Percentiles rank a stretch among this genome's conserved stretches.
phyloP scores from a whole-genome alignment of 1,284 basidiomycete species.

The Pisolithus thermaeus region DNA sequence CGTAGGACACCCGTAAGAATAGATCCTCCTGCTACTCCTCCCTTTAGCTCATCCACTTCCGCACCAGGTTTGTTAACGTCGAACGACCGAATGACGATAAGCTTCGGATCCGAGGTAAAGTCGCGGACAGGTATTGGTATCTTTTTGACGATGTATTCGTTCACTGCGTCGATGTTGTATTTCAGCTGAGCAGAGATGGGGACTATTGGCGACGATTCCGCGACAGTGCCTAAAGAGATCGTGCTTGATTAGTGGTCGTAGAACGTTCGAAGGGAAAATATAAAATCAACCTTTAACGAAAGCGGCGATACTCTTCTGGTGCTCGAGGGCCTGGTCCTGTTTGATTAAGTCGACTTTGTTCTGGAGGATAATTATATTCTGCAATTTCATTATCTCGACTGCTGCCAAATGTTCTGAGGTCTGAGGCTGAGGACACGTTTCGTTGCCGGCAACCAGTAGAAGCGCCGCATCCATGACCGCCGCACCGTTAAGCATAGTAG shows the following conservation, averaged over 20 bases:
- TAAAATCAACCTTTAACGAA: constrained; percentile 80
- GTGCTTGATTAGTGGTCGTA: background rate
- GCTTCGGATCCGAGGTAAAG: constrained; percentile 85
- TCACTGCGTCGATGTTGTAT: constrained; percentile 99
- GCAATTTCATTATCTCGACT: constrained; percentile 98
- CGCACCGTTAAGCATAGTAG: constrained; percentile 99
- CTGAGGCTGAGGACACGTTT: constrained; percentile 98
- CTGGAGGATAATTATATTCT: constrained; percentile 97
- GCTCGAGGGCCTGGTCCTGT: constrained; percentile 86
- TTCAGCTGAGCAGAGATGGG: constrained; percentile 98
- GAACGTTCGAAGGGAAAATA: background rate
- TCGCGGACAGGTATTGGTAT: constrained; percentile 94
- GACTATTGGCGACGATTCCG: constrained; percentile 94
- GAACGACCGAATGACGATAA: constrained; percentile 99
- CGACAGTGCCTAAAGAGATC: constrained; percentile 74
- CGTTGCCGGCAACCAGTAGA: constrained; percentile 93
- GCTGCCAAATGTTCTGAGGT: constrained; percentile 98
- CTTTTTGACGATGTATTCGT: constrained; percentile 96
- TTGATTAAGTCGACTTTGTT: constrained; percentile 97
- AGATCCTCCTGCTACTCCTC: constrained; percentile 96
- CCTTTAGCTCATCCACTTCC: constrained; percentile 95
- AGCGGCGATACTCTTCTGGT: constrained; percentile 87
- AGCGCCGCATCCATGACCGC: constrained; percentile 99
- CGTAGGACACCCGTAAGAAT: constrained; percentile 91
- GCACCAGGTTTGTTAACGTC: constrained; percentile 99